Conservation (phyloP, 805 yeast species). For the Starmerella scarabaei region DNA sequence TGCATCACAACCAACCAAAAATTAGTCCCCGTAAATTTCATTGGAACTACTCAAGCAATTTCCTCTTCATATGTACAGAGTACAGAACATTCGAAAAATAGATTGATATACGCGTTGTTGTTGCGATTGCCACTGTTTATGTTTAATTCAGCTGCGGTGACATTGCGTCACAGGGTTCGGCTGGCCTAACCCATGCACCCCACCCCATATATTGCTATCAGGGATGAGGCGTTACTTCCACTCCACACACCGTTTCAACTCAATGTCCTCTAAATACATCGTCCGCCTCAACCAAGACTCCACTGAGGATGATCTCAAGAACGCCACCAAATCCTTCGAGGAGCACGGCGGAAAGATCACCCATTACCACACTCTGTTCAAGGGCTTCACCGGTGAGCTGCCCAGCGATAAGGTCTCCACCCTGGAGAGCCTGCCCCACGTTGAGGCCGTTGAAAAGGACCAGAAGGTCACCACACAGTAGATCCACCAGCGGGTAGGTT, state of each 20-base stretch:
- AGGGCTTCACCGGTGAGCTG: slow-evolving; percentile 27
- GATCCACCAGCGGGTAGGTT: no score
- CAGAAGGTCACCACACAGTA: slow-evolving; percentile 22
- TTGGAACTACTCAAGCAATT: no score
- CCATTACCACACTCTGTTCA: slow-evolving; percentile 27
- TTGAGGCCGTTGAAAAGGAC: slow-evolving; percentile 25
- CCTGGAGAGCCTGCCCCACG: slow-evolving; percentile 21
- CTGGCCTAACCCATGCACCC: background rate
- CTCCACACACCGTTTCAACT: background rate
- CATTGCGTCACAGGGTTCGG: background rate
- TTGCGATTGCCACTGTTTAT: no score
- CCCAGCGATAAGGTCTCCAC: slow-evolving; percentile 24
- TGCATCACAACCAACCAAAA: no score
- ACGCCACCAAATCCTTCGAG: slow-evolving; percentile 18
- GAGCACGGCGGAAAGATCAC: slow-evolving; percentile 23
- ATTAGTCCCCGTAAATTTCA: no score
- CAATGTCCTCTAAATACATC: slow-evolving; percentile 15
- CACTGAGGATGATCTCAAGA: slow-evolving; percentile 21
- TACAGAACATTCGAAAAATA: no score
- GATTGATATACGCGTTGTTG: no score
- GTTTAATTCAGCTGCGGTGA: no score
- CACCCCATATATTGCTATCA: background rate
- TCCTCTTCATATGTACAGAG: no score
- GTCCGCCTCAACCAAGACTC: slow-evolving; percentile 19
- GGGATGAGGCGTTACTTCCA: no score